Base-by-base conservation (phyloP, 208 protist genomes). In the Acanthamoeba sp. region DNA sequence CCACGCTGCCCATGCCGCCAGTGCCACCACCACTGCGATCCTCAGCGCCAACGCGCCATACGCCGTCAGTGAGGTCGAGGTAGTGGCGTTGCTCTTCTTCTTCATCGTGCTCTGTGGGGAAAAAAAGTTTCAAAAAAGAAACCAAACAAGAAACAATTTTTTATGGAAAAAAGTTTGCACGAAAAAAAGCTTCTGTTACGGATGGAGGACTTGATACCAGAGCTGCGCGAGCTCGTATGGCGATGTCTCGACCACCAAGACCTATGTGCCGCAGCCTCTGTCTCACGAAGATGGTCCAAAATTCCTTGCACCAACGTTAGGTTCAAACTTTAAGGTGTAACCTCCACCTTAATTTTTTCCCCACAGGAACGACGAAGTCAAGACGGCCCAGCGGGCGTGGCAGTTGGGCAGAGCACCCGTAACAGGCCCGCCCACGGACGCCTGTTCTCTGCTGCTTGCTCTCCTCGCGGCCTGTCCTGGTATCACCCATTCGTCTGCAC, bases 1-100 rank as follows among this genome's bases (percentile, higher is more conserved):
- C 69, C 69, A 78, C 29, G 69, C 69, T 9, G 69, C 69, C 69
- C 69, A 78, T 32, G 36, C 69, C 1, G 69, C 69, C 69, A 78
- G 29, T 1, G 34, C 69, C 69, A 78, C 69, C 24, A 40, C 69
- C 1, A 45, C 29, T 0, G 7, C 2, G 14, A 10, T 32, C 69
- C 36, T 9, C 36, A 78, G 32, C 3, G 40, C 34, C 69, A 78
- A 6, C 69, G 69, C 24, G 24, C 57, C 57, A 24, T 32, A 32
- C 57, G 57, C 18, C 2, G 57, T 9, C 12, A 24, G 6, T 1
- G 57, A 9, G 12, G 57, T 29, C 57, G 18, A 32, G 18, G 6
- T 29, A 16, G 27, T 64, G 27, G 27, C 57, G 24, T 64, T 64
- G 57, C 57, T 64, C 57, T 29, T 64, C 57, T 64, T 64, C 57